phyloP scores from a whole-genome alignment of 352 stramenopile species.

The Bremia lactucae region DNA sequence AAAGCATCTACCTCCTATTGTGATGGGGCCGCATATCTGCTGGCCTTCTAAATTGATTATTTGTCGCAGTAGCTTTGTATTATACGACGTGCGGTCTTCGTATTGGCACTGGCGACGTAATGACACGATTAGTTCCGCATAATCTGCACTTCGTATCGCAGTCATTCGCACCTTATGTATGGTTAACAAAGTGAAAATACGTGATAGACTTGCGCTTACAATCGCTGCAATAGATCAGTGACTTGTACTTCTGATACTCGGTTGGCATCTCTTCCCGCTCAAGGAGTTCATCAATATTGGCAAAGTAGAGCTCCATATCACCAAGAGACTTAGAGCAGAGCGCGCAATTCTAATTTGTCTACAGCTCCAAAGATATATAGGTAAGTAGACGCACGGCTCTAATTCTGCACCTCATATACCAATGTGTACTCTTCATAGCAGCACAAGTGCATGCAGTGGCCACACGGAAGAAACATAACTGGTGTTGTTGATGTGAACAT shows the following conservation, averaged over 20 bases:
- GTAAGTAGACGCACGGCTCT: background rate
- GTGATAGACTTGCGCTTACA: constrained; percentile 78
- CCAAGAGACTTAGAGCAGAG: constrained; percentile 92
- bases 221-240: constrained; percentile 79
- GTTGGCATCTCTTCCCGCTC: constrained; percentile 66
- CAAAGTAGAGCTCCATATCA: constrained; percentile 89
- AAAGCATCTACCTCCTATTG: background rate
- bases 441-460: constrained; percentile 93
- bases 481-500: constrained; percentile 94
- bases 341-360: constrained; percentile 91
- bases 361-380: background rate
- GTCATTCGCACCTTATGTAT: constrained; percentile 67
- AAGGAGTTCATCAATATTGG: constrained; percentile 76
- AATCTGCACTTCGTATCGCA: background rate
- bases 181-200: constrained; percentile 80
- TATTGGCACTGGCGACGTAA: constrained; percentile 45
- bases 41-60: constrained; percentile 42
- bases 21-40: constrained; percentile 9
- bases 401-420: constrained; percentile 15
- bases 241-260: constrained; percentile 67
- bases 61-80: constrained; percentile 75
- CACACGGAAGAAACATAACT: constrained; percentile 90
- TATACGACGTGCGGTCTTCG: constrained; percentile 73
- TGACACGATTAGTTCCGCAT: background rate
- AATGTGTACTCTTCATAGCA: constrained; percentile 93